These are phyloP conservation scores for Earliella scabrosa DNA, from an alignment of 1,284 basidiomycete species.

Conservation along the genomic window DNA sequence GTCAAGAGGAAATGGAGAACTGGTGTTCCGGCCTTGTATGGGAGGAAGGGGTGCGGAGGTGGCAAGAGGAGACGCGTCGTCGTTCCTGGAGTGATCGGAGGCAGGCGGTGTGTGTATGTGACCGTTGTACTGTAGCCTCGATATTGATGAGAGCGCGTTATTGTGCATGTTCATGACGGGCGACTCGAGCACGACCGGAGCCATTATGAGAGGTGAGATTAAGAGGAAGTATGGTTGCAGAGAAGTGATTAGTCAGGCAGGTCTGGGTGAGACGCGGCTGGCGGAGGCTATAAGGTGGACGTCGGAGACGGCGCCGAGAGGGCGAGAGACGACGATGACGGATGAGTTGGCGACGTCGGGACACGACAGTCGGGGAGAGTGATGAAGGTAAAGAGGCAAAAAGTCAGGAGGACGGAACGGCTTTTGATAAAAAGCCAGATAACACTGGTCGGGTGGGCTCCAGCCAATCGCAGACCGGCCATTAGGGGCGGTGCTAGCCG, in stretches of 20 bases:
- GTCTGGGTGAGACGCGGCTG: conserved; percentile 3
- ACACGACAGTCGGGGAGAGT: conserved; percentile 17
- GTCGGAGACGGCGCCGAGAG: conserved; percentile 5
- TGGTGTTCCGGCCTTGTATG: conserved; percentile 27
- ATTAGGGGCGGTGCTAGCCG: conserved; percentile 16
- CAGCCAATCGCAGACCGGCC: conserved; percentile 21
- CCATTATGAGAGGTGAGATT: conserved; percentile 30
- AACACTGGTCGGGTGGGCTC: conserved; percentile 16
- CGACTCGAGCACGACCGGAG: conserved; percentile 36
- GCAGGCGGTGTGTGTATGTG: conserved; percentile 37
- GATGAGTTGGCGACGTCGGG: conserved; percentile 13
- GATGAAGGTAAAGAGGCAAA: conserved; percentile 28
- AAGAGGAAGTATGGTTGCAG: conserved; percentile 18
- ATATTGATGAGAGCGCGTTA: conserved; percentile 31
- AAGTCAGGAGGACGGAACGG: conserved; percentile 23
- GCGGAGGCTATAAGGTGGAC: conserved; percentile 2
- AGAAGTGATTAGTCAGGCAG: conserved; percentile 19
- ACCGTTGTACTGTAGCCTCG: conserved; percentile 34
- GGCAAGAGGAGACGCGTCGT: conserved; percentile 30
- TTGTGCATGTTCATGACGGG: conserved; percentile 36
- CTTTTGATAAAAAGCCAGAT: conserved; percentile 29
- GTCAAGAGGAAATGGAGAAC: conserved; percentile 30
- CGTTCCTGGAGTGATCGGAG: conserved; percentile 36
- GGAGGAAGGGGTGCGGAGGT: conserved; percentile 31
- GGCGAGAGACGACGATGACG: conserved; percentile 9